Evolutionary conservation across 192 early-diverging fungal genomes (phyloP).

Genomic region (Backusella luteola): DNA sequence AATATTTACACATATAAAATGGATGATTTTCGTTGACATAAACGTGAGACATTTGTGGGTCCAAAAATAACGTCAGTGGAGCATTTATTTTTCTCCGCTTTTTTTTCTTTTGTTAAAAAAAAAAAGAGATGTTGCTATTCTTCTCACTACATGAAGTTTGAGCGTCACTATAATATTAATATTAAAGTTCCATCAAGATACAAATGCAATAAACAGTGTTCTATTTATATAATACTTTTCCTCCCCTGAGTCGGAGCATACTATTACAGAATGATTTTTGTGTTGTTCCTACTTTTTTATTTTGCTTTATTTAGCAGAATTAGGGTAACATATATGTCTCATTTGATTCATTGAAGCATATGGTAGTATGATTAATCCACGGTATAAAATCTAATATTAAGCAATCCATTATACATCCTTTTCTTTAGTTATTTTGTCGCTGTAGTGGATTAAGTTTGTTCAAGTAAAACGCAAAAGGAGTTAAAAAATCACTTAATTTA

Average conservation of each 20-base stretch:
- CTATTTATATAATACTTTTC: neutral
- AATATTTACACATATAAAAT: neutral
- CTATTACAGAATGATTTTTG: neutral
- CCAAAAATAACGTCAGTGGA: neutral
- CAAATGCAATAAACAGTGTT: neutral
- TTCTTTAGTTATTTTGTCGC: neutral
- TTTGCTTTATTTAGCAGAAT: neutral
- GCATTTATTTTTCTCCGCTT: neutral
- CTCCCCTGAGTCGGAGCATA: neutral
- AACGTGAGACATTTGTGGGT: neutral
- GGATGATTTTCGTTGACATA: neutral
- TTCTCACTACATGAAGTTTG: neutral
- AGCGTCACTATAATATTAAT: neutral
- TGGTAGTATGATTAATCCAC: neutral
- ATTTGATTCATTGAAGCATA: too few relatives aligned
- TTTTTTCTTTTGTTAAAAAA: neutral
- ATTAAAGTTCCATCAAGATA: neutral
- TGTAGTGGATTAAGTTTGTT: neutral
- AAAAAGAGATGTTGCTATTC: neutral
- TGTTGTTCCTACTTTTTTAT: neutral
- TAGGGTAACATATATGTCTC: neutral
- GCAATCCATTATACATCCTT: neutral
- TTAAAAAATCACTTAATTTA: neutral
- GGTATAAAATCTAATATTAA: neutral
- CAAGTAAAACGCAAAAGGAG: neutral